Conservation (phyloP, 2,329 filamentous ascomycete genomes). For the Fusarium sp. region DNA sequence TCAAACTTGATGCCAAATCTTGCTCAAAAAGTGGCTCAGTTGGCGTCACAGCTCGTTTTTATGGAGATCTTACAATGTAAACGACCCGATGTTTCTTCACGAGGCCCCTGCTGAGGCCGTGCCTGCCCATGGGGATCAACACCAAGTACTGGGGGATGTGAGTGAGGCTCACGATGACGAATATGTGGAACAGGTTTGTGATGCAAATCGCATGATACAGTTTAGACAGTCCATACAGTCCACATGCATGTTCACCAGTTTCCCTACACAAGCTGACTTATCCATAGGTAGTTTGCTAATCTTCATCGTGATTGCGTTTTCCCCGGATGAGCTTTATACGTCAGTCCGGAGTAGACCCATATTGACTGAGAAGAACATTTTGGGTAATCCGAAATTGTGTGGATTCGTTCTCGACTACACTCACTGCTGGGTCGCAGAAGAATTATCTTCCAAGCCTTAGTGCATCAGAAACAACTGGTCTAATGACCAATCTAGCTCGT, state of each 20-base stretch:
- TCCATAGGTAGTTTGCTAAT: not conserved
- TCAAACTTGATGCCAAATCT: not conserved
- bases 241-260: not conserved
- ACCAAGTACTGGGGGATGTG: not conserved
- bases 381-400: not conserved
- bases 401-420: not conserved
- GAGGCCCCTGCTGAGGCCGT: not conserved
- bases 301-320: not conserved
- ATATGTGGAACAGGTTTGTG: not conserved
- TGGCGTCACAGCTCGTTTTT: not conserved
- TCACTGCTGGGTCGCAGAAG: not conserved
- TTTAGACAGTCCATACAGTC: not conserved
- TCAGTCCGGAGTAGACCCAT: slow-evolving; percentile 6
- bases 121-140: not conserved
- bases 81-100: not conserved
- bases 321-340: slow-evolving; percentile 5
- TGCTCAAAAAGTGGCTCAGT: slow-evolving; percentile 8
- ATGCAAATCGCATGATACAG: not conserved
- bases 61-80: not conserved
- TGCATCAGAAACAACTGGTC: not conserved
- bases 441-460: not conserved
- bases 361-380: not conserved
- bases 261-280: not conserved
- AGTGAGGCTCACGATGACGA: slow-evolving; percentile 4
- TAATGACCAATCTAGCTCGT: not conserved